Percentiles rank a stretch among this genome's conserved stretches.
Evolutionary conservation across 176 grass and related monocot genomes (phyloP).

Genomic region (Eragrostis nindensis): DNA sequence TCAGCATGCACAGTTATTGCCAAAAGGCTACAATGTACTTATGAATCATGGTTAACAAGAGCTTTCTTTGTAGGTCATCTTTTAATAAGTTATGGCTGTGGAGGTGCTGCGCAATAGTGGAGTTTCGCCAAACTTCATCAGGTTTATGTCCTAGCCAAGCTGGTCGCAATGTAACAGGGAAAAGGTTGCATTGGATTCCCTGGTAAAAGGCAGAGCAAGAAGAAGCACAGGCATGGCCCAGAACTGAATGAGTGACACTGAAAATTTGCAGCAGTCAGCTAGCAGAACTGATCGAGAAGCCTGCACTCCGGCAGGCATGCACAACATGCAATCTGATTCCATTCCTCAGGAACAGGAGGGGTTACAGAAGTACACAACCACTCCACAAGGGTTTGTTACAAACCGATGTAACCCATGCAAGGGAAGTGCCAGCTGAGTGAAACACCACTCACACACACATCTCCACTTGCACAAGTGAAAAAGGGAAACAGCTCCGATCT

Average conservation of each 20-base stretch:
- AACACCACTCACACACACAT: constrained; percentile 50
- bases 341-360: constrained; percentile 52
- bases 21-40: constrained; percentile 45
- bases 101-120: constrained; percentile 30
- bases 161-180: constrained; percentile 46
- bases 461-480: constrained; percentile 55
- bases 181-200: constrained; percentile 50
- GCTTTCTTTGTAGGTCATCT: constrained; percentile 25
- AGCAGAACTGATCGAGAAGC: constrained; percentile 50
- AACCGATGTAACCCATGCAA: constrained; percentile 48
- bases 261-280: constrained; percentile 34
- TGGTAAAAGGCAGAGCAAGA: constrained; percentile 41
- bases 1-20: constrained; percentile 47
- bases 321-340: constrained; percentile 50
- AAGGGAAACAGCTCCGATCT: constrained; percentile 26
- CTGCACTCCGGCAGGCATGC: constrained; percentile 40
- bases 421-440: constrained; percentile 52
- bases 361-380: constrained; percentile 53
- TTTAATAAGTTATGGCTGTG: constrained; percentile 12
- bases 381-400: constrained; percentile 40
- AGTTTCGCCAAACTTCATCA: constrained; percentile 35
- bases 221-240: constrained; percentile 30
- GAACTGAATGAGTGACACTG: constrained; percentile 46
- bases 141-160: constrained; percentile 36
- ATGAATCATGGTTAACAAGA: constrained; percentile 42